A percentile compares a stretch with the other conserved stretches of the same genome.
Evolutionary conservation across 441 rosid genomes (phyloP).

Genomic region (Macaranga tanarius): DNA sequence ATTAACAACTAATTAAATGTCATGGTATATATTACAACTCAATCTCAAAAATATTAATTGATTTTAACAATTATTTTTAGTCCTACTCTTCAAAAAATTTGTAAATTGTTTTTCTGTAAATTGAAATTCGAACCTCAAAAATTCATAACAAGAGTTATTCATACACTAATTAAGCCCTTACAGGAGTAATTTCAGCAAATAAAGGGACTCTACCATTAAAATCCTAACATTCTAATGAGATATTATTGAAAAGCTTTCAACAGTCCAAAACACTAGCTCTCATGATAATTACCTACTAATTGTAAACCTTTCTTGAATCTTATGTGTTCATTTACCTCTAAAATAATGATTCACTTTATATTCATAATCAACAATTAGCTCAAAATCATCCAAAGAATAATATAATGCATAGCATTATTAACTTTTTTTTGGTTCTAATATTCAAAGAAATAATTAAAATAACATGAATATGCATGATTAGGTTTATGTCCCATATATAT

Average conservation of each 20-base stretch:
- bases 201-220: no score
- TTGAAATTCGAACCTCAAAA: no score
- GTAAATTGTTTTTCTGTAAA: no score
- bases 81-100: no score
- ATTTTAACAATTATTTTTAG: no score
- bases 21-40: no score
- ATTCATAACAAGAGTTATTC: no score
- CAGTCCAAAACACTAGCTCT: slow-evolving; percentile 16
- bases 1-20: no score
- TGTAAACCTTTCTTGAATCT: neutral
- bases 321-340: neutral
- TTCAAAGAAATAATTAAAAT: slow-evolving; percentile 15
- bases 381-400: slow-evolving; percentile 15
- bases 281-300: slow-evolving; percentile 23
- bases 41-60: no score
- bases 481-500: slow-evolving; percentile 23
- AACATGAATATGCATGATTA: slow-evolving; percentile 28
- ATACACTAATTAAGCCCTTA: no score
- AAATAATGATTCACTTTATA: slow-evolving; percentile 15
- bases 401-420: slow-evolving; percentile 16
- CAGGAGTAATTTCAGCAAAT: no score
- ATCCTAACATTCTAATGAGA: neutral
- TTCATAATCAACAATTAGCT: slow-evolving; percentile 21
- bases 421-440: slow-evolving; percentile 11
- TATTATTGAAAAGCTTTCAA: neutral